These are phyloP conservation scores for Allium sativum DNA, from an alignment of 106 monocot genomes.

Conservation along the genomic window DNA sequence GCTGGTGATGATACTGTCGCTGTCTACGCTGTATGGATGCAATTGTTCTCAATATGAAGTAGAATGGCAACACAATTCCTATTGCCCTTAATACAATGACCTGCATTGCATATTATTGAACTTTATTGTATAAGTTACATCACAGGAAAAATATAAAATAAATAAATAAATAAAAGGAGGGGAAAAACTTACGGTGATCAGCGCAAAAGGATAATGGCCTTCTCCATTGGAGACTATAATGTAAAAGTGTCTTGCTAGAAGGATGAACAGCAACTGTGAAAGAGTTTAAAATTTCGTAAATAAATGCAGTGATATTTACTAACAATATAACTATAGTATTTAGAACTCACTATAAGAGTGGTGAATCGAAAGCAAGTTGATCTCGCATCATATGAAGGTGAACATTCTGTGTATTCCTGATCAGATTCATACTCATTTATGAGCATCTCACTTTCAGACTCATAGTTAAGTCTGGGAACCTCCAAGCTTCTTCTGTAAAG, in stretches of 20 bases:
- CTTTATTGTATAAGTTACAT: background rate
- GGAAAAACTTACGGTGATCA: background rate
- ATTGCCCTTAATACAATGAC: slow-evolving; percentile 16
- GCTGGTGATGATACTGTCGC: background rate
- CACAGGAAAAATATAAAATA: background rate
- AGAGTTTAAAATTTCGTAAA: background rate
- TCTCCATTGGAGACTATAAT: background rate
- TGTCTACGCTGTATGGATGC: slow-evolving; percentile 4
- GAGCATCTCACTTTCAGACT: slow-evolving; percentile 3
- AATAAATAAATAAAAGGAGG: background rate
- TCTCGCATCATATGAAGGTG: slow-evolving; percentile 1
- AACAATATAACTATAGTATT: background rate
- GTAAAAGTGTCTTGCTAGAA: background rate
- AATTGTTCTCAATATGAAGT: slow-evolving; percentile 17
- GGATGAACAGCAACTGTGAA: background rate
- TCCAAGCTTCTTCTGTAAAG: slow-evolving; percentile 27
- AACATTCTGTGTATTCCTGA: slow-evolving; percentile 6
- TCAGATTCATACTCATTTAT: background rate
- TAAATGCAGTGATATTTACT: background rate
- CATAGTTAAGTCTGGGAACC: slow-evolving; percentile 18
- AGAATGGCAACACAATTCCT: slow-evolving; percentile 32
- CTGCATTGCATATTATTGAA: slow-evolving; percentile 1
- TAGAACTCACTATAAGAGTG: slow-evolving; percentile 17
- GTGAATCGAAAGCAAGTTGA: slow-evolving; percentile 5
- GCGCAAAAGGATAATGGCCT: slow-evolving; percentile 4